These are phyloP conservation scores for Setaria viridis DNA, from an alignment of 202 grass and related monocot genomes.

Conservation along the genomic window DNA sequence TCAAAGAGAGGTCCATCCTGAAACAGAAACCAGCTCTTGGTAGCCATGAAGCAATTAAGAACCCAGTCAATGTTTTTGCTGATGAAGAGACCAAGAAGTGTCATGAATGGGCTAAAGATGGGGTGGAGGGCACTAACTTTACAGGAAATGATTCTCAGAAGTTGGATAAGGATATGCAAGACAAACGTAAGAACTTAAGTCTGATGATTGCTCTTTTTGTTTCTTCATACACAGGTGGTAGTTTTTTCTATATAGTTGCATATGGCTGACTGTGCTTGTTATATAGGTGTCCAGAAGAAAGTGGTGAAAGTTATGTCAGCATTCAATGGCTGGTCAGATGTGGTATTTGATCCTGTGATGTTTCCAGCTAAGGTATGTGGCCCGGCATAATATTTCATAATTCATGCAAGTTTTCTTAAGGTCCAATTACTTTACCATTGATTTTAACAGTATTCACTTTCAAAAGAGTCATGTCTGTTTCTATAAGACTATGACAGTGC, in stretches of 20 bases:
- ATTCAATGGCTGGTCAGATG: conserved; percentile 49
- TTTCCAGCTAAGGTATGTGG: conserved; percentile 57
- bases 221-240: background rate
- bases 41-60: conserved; percentile 41
- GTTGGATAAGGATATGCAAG: conserved; percentile 49
- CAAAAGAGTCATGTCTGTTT: background rate
- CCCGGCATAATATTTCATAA: background rate
- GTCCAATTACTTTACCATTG: background rate
- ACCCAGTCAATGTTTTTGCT: conserved; percentile 45
- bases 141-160: conserved; percentile 65
- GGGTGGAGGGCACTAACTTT: conserved; percentile 56
- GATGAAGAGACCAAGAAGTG: conserved; percentile 60
- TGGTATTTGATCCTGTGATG: conserved; percentile 50
- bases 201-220: conserved; percentile 20
- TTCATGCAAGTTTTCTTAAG: background rate
- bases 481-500: background rate
- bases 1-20: conserved; percentile 30
- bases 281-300: conserved; percentile 66
- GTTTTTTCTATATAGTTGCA: conserved; percentile 1
- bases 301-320: conserved; percentile 60
- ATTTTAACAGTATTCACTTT: background rate
- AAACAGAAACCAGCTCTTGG: conserved; percentile 47
- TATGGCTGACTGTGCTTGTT: conserved; percentile 17
- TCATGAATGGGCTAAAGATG: conserved; percentile 68
- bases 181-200: conserved; percentile 51